Conservation (phyloP, 371 early-diverging fungal genomes). For the Polyrhizophydium stewartii region DNA sequence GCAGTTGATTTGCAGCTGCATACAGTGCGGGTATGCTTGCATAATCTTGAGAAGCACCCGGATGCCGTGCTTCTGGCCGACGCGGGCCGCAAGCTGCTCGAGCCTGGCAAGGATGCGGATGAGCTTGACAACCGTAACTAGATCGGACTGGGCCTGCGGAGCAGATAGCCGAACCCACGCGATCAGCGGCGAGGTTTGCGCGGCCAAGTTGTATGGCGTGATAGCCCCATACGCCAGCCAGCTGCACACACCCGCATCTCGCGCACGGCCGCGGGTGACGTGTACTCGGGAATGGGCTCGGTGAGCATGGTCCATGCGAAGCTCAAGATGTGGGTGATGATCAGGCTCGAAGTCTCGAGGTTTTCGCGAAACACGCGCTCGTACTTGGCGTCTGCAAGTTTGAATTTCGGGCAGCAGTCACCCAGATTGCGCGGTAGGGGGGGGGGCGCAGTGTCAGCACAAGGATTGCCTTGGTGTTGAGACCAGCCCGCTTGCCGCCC, state of each 20-base stretch:
- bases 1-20: constrained; percentile 22
- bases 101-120: neutral
- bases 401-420: too few relatives aligned
- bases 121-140: neutral
- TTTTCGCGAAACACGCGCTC: neutral
- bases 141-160: neutral
- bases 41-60: constrained; percentile 15
- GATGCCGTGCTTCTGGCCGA: constrained; percentile 14
- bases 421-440: too few relatives aligned
- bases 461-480: too few relatives aligned
- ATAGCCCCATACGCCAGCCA: too few relatives aligned
- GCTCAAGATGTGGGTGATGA: neutral
- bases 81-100: constrained; percentile 8
- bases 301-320: neutral
- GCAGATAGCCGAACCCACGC: too few relatives aligned
- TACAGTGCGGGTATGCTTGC: constrained; percentile 7
- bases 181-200: too few relatives aligned
- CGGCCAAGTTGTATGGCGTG: too few relatives aligned
- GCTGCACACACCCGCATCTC: too few relatives aligned
- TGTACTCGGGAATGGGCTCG: too few relatives aligned
- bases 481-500: too few relatives aligned
- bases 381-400: neutral
- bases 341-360: neutral
- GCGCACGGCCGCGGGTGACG: too few relatives aligned
- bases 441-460: too few relatives aligned